Conservation (phyloP, 2,329 filamentous ascomycete species). For the Clonostachys chloroleuca region DNA sequence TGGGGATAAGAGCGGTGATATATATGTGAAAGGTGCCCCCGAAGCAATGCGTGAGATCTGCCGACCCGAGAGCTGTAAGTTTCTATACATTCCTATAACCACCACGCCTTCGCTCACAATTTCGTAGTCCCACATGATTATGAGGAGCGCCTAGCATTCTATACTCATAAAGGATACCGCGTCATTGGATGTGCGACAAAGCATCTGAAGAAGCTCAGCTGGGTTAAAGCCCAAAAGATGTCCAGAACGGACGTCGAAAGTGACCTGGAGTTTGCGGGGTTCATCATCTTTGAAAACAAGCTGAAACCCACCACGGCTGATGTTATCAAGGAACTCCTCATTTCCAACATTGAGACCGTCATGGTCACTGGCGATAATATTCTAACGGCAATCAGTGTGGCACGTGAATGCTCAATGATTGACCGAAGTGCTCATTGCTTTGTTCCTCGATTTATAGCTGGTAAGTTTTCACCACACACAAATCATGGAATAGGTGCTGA, state of each 20-base stretch:
- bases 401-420: conserved; percentile 81
- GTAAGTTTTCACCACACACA: conserved; percentile 24
- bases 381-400: conserved; percentile 91
- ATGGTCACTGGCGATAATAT: conserved; percentile 99
- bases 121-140: conserved; percentile 73
- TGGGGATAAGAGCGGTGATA: conserved; percentile 75
- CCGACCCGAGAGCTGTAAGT: conserved; percentile 70
- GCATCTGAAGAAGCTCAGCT: conserved; percentile 81
- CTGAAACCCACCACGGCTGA: conserved; percentile 81
- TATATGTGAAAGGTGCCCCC: conserved; percentile 95
- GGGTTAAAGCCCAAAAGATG: conserved; percentile 95
- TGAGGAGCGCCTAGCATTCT: conserved; percentile 81
- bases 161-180: conserved; percentile 93
- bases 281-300: conserved; percentile 99
- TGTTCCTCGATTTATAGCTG: conserved; percentile 81
- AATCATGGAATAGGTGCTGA: background rate
- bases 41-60: conserved; percentile 97
- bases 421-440: conserved; percentile 83
- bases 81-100: conserved; percentile 5
- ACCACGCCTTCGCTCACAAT: background rate
- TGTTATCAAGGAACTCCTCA: conserved; percentile 75
- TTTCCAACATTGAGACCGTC: conserved; percentile 80
- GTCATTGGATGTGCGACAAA: conserved; percentile 95
- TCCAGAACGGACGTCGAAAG: conserved; percentile 80
- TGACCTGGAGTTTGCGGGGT: conserved; percentile 82